Percentiles rank a stretch among this genome's conserved stretches.
phyloP scores from a whole-genome alignment of 208 protist species.

The Herpetomonas samuelpessoai region DNA sequence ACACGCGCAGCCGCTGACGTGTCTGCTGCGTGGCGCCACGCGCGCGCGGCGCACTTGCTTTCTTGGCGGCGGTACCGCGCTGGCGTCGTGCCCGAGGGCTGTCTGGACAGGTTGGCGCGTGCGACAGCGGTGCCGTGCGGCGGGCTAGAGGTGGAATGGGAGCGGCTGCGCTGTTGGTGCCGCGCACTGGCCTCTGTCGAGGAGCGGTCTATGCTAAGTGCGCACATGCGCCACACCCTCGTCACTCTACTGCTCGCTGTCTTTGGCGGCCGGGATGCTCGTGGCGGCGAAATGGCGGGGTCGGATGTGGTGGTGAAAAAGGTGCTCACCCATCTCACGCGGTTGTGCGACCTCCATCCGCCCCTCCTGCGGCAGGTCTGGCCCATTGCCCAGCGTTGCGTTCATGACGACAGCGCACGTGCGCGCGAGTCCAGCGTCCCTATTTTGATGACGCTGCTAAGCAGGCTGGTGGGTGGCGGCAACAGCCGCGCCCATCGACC shows the following conservation, averaged over 20 bases:
- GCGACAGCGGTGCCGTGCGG: conserved; percentile 16
- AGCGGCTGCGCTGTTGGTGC: conserved; percentile 31
- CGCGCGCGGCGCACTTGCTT: conserved; percentile 56
- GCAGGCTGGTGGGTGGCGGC: conserved; percentile 6
- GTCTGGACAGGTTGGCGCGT: conserved; percentile 25
- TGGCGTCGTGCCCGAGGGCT: conserved; percentile 12
- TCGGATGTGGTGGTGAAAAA: conserved; percentile 48
- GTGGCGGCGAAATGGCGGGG: conserved; percentile 20
- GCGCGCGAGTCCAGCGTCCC: conserved; percentile 77
- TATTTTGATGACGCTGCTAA: conserved; percentile 68
- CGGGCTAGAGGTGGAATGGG: conserved; percentile 19
- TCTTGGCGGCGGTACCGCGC: conserved; percentile 28
- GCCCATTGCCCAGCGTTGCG: conserved; percentile 60
- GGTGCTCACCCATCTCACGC: conserved; percentile 47
- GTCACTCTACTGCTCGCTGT: conserved; percentile 66
- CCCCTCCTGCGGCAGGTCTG: conserved; percentile 61
- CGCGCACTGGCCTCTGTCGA: conserved; percentile 30
- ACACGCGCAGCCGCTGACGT: conserved; percentile 21
- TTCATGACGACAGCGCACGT: conserved; percentile 62
- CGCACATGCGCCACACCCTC: conserved; percentile 44
- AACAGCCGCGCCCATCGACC: too few relatives aligned
- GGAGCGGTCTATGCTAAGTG: conserved; percentile 43
- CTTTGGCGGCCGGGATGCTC: conserved; percentile 49
- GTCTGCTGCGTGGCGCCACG: conserved; percentile 40
- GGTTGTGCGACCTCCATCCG: conserved; percentile 48